phyloP scores from a whole-genome alignment of 768 basidiomycete genomes.

The Paxillus ammoniavirescens region DNA sequence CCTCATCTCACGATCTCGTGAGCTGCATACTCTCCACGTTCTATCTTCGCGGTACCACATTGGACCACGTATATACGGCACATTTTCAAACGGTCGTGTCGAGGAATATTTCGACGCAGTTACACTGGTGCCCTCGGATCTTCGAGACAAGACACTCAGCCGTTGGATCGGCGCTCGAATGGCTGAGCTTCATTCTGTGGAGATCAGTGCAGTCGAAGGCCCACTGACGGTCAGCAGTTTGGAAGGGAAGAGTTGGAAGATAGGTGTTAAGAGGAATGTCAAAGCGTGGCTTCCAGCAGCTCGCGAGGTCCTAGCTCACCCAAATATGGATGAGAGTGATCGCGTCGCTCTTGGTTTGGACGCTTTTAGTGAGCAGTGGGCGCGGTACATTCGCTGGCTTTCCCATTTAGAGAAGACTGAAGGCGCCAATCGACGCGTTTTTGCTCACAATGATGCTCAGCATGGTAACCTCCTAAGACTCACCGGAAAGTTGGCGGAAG shows the following conservation, averaged over 20 bases:
- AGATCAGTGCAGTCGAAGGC: conserved; percentile 65
- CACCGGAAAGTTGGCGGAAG: conserved; percentile 46
- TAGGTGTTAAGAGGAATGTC: conserved; percentile 66
- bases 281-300: conserved; percentile 70
- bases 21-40: conserved; percentile 84
- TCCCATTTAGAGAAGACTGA: conserved; percentile 54
- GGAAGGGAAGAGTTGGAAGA: conserved; percentile 51
- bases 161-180: conserved; percentile 91
- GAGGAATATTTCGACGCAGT: conserved; percentile 94
- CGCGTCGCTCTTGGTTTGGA: conserved; percentile 62
- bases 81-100: conserved; percentile 91
- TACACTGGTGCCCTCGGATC: conserved; percentile 72
- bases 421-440: conserved; percentile 65
- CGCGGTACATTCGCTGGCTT: conserved; percentile 69
- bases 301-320: conserved; percentile 68
- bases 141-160: conserved; percentile 74
- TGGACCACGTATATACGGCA: conserved; percentile 90
- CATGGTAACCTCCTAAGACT: conserved; percentile 89
- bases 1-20: conserved; percentile 84
- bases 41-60: conserved; percentile 87
- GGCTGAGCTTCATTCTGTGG: conserved; percentile 94
- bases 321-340: conserved; percentile 43
- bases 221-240: conserved; percentile 35
- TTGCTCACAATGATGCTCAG: conserved; percentile 94
- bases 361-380: conserved; percentile 61